Percentiles rank a stretch among this genome's conserved stretches.
Conservation (phyloP, 306 rosid genomes). For the Trichosanthes cucumerina region DNA sequence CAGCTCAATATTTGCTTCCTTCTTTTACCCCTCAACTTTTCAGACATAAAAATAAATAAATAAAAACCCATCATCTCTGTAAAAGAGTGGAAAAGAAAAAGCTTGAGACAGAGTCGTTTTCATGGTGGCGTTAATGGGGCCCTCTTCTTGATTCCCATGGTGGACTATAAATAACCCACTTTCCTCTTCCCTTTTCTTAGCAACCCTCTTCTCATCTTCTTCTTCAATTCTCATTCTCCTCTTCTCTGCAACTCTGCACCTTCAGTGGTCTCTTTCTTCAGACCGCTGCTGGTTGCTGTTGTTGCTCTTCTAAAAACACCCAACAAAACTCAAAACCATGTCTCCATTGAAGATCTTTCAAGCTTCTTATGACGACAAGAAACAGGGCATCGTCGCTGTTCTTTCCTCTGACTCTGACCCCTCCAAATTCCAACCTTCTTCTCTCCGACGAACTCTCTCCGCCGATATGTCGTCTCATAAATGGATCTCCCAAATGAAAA, state of each 20-base stretch:
- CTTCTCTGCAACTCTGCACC: neutral
- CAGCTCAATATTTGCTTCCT: neutral
- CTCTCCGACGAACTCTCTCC: constrained; percentile 64
- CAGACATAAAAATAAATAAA: neutral
- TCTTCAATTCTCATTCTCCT: neutral
- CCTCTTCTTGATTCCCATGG: constrained; percentile 32
- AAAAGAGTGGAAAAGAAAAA: neutral
- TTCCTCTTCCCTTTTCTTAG: constrained; percentile 15
- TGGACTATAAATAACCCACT: constrained; percentile 67
- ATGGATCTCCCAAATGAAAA: constrained; percentile 58
- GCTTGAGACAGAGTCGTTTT: constrained; percentile 5
- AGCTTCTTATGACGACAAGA: constrained; percentile 10
- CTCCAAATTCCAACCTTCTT: constrained; percentile 20
- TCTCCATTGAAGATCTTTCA: constrained; percentile 12
- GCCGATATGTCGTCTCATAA: constrained; percentile 92
- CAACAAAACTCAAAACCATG: neutral
- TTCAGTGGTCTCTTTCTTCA: neutral
- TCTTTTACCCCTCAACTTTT: neutral
- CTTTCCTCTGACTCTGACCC: constrained; percentile 38
- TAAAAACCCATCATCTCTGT: neutral
- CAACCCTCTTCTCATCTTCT: neutral
- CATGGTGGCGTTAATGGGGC: constrained; percentile 44
- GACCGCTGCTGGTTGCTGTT: neutral
- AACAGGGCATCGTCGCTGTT: constrained; percentile 65
- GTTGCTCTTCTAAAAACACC: neutral